A percentile compares a stretch with the other conserved stretches of the same genome.
phyloP scores from a whole-genome alignment of 306 rosid species.

The Cicer bijugum region DNA sequence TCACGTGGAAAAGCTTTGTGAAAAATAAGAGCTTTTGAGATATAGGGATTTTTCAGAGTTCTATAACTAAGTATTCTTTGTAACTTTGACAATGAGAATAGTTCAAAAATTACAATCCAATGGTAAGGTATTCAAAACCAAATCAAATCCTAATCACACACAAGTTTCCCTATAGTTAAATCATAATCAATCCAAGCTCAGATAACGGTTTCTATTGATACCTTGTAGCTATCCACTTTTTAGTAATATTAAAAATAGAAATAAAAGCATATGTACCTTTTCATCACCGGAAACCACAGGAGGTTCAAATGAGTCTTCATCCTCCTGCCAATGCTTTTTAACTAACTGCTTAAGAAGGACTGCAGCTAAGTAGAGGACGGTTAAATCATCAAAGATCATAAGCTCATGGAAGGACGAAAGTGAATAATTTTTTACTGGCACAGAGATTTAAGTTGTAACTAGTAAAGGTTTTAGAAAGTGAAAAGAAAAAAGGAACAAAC shows the following conservation, averaged over 20 bases:
- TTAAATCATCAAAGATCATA: conserved; percentile 60
- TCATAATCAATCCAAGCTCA: conserved; percentile 13
- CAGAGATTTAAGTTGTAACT: conserved; percentile 12
- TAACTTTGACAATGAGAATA: background rate
- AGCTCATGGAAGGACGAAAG: conserved; percentile 35
- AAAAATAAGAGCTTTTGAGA: background rate
- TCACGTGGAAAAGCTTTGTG: background rate
- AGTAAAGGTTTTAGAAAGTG: conserved; percentile 12
- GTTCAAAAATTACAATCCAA: background rate
- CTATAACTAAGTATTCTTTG: conserved; percentile 2
- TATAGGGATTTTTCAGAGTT: background rate
- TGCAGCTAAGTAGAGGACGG: conserved; percentile 86
- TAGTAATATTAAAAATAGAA: conserved; percentile 8
- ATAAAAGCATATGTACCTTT: conserved; percentile 57
- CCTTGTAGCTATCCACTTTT: conserved; percentile 7
- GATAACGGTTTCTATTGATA: conserved; percentile 4
- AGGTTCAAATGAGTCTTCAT: conserved; percentile 82
- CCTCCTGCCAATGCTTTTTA: conserved; percentile 94
- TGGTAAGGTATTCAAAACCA: conserved; percentile 17
- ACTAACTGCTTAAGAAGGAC: conserved; percentile 93
- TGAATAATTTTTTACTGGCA: conserved; percentile 28
- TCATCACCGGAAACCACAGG: conserved; percentile 79
- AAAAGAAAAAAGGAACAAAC: conserved; percentile 18
- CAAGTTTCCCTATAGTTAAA: conserved; percentile 13
- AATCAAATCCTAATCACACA: conserved; percentile 6